Evolutionary conservation across 2,329 filamentous ascomycete species (phyloP), one percentile per base, ranked within the genome.

Genomic region (Penicillium sp.): DNA sequence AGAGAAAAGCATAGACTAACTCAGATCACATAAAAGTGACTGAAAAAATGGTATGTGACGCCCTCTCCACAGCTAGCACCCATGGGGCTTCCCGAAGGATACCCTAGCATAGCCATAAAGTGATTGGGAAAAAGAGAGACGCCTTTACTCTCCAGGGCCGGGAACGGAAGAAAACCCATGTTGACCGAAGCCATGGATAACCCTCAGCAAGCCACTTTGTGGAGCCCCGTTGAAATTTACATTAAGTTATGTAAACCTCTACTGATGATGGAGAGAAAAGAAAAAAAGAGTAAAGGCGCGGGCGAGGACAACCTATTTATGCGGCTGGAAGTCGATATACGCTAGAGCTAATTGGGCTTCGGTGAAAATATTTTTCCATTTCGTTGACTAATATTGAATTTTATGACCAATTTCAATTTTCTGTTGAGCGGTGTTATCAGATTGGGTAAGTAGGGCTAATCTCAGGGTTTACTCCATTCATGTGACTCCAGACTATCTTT

Each of bases 181-280:
- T 65, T 64, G 66, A 70, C 69, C 61, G 70, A 73, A 67, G 68
- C 71, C 67, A 70, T 68, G 73, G 75, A 78, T 72, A 78, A 75
- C 70, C 74, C 78, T 80, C 75, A 79, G 77, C 74, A 72, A 75
- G 75, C 77, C 75, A 73, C 73, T 65, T 65, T 67, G 73, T 73
- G 75, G 75, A 78, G 75, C 77, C 76, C 71, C 74, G 70, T 69
- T 74, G 67, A 63, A 67, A 71, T 72, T 76, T 77, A 77, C 77
- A 74, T 77, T 75, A 74, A 73, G 69, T 71, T 75, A 75, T 73
- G 75, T 78, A 79, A 78, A 78, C 76, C 76, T 72, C 76, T 79
- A 79, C 77, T 79, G 77, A 78, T 79, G 76, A 77, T 78, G 69
- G 64, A 69, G 69, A 73, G 72, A 67, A 72, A 73, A 67, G 63